These are phyloP conservation scores for Cyclanthera cordifolia DNA, from an alignment of 306 rosid genomes.

Conservation along the genomic window DNA sequence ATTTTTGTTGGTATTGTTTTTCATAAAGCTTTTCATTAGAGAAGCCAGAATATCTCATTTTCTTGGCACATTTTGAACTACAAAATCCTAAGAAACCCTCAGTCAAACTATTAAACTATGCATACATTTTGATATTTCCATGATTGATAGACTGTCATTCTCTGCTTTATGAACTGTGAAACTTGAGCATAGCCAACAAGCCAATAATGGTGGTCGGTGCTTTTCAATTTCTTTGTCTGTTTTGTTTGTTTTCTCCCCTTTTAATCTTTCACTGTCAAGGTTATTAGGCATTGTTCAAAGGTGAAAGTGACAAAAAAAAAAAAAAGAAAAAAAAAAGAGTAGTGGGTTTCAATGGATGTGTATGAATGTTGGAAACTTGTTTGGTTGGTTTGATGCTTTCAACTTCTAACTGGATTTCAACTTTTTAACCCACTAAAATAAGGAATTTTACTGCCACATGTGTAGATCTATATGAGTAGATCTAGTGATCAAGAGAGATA, in stretches of 20 bases:
- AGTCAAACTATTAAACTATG: background rate
- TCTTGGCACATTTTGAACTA: background rate
- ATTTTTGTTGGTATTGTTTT: slow-evolving; percentile 4
- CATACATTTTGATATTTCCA: background rate
- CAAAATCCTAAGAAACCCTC: background rate
- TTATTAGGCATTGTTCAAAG: background rate
- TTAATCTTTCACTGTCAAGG: background rate
- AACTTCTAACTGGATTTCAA: background rate
- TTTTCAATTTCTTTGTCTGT: background rate
- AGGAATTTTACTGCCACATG: background rate
- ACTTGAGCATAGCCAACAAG: background rate
- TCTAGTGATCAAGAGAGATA: no score
- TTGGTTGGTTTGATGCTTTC: slow-evolving; percentile 5
- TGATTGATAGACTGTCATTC: background rate
- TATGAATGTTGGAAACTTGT: background rate
- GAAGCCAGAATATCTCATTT: background rate
- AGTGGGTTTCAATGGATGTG: slow-evolving; percentile 2
- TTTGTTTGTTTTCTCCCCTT: background rate
- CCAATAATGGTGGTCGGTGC: background rate
- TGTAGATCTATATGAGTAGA: no score
- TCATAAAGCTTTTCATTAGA: background rate
- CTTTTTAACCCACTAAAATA: slow-evolving; percentile 4
- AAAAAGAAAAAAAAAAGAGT: no score
- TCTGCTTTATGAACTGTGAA: background rate
- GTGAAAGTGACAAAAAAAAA: slow-evolving; percentile 1